Percentiles rank a stretch among this genome's conserved stretches.
phyloP scores from a whole-genome alignment of 169 alveolate species.

The Cryptosporidium parvum region DNA sequence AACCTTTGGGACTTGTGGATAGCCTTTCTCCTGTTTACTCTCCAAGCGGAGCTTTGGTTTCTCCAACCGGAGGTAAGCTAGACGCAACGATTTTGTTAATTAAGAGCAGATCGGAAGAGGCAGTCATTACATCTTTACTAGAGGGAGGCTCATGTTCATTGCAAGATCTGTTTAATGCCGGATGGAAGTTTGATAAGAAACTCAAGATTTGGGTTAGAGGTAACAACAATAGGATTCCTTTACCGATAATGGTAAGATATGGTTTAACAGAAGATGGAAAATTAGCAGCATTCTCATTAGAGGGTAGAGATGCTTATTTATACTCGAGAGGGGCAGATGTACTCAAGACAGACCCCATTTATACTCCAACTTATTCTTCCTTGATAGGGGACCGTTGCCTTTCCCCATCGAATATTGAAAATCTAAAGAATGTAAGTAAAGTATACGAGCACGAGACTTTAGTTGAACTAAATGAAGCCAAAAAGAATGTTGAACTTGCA shows the following conservation, averaged over 20 bases:
- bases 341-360: slow-evolving; percentile 34
- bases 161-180: slow-evolving; percentile 57
- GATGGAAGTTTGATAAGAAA: slow-evolving; percentile 66
- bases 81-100: slow-evolving; percentile 19
- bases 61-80: slow-evolving; percentile 58
- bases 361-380: background rate
- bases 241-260: slow-evolving; percentile 66
- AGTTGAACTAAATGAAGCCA: slow-evolving; percentile 42
- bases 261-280: slow-evolving; percentile 58
- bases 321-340: slow-evolving; percentile 56
- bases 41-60: slow-evolving; percentile 17
- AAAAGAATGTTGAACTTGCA: slow-evolving; percentile 27
- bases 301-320: slow-evolving; percentile 25
- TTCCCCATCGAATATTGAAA: slow-evolving; percentile 23
- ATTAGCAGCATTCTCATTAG: slow-evolving; percentile 49
- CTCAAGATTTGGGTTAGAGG: slow-evolving; percentile 63
- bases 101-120: slow-evolving; percentile 45
- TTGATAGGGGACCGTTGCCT: slow-evolving; percentile 42
- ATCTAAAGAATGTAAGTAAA: background rate
- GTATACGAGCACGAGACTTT: slow-evolving; percentile 30
- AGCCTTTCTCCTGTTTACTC: slow-evolving; percentile 53
- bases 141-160: slow-evolving; percentile 31
- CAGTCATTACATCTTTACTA: slow-evolving; percentile 51
- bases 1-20: slow-evolving; percentile 11
- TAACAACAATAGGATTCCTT: slow-evolving; percentile 6